Conservation (phyloP, 495 filamentous ascomycete species). For the Diplogelasinospora grovesii region DNA sequence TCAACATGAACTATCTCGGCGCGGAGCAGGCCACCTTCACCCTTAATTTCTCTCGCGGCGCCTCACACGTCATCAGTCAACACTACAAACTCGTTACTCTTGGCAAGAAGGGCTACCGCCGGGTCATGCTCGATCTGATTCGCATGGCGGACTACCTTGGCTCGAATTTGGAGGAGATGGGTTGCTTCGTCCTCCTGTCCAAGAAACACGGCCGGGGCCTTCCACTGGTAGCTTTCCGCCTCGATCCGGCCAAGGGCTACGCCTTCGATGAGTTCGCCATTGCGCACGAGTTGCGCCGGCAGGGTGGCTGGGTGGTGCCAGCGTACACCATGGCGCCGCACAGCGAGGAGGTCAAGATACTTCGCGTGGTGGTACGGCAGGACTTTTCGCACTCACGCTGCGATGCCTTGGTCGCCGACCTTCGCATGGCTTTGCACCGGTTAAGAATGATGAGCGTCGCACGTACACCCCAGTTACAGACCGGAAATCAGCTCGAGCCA, state of each 20-base stretch:
- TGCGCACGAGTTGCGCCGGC: conserved; percentile 71
- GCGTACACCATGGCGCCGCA: conserved; percentile 94
- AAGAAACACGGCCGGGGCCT: conserved; percentile 65
- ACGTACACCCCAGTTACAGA: too few relatives aligned
- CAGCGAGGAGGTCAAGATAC: conserved; percentile 69
- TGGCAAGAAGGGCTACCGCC: conserved; percentile 77
- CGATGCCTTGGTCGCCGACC: conserved; percentile 63
- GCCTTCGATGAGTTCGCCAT: conserved; percentile 73
- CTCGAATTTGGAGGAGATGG: conserved; percentile 53
- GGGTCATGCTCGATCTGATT: conserved; percentile 83
- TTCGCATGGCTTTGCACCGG: too few relatives aligned
- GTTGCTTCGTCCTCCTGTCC: conserved; percentile 83
- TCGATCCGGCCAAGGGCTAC: conserved; percentile 40
- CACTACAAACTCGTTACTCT: conserved; percentile 94
- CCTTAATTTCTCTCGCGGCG: conserved; percentile 90
- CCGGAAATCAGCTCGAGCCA: too few relatives aligned
- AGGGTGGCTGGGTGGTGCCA: conserved; percentile 90
- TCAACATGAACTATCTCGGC: conserved; percentile 96
- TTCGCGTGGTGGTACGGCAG: conserved; percentile 83
- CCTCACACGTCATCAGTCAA: conserved; percentile 86
- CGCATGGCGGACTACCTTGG: conserved; percentile 80
- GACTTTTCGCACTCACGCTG: conserved; percentile 76
- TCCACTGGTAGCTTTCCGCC: conserved; percentile 79
- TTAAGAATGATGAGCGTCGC: too few relatives aligned
- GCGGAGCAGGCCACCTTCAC: conserved; percentile 95